Base-by-base conservation (phyloP, 2,329 filamentous ascomycete genomes). In the Hymenoscyphus albidus region DNA sequence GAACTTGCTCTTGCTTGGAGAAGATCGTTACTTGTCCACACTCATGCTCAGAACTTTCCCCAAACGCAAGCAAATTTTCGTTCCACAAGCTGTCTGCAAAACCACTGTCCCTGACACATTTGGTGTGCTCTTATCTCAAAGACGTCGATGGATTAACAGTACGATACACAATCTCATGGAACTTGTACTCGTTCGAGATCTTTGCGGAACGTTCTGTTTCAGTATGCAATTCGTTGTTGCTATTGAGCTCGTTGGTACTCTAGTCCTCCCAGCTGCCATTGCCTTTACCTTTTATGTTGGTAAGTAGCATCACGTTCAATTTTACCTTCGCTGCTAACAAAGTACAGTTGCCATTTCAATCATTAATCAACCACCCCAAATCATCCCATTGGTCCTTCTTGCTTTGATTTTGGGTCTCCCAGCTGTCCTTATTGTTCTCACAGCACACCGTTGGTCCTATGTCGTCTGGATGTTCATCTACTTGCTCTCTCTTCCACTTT, bases 221-320 rank as follows among this genome's bases (percentile, higher is more conserved):
- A 97, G 92, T 78, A 99, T 99, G 95, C 95, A 99, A 79, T 99
- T 99, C 76, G 89, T 99, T 69, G 90, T 99, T 68, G 96, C 93
- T 76, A 91, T 99, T 74, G 95, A 99, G 79, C 83, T 99, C 63
- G 85, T 98, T 63, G 95, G 95, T 72, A 99, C 96, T 1, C 82
- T 99, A 62, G 95, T 99, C 12, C 83, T 99, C 27, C 95, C 95
- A 2, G 96, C 95, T 58, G 96, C 96, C 70, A 98, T 99, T 76
- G 89, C 91, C 3, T 99, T 99, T 77, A 99, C 95, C 22, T 88
- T 98, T 76, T 99, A 99, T 78, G 89, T 99, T 73, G 88, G 90
- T 93, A 86, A 85, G 90, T 85, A 59, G 12, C 4, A 55, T 32
- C 10, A 9, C 10, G 9, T 32, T 42, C 27, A 9, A 48, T 57